Conservation (phyloP, 805 yeast species). For the Saccharomycopsis sp. region DNA sequence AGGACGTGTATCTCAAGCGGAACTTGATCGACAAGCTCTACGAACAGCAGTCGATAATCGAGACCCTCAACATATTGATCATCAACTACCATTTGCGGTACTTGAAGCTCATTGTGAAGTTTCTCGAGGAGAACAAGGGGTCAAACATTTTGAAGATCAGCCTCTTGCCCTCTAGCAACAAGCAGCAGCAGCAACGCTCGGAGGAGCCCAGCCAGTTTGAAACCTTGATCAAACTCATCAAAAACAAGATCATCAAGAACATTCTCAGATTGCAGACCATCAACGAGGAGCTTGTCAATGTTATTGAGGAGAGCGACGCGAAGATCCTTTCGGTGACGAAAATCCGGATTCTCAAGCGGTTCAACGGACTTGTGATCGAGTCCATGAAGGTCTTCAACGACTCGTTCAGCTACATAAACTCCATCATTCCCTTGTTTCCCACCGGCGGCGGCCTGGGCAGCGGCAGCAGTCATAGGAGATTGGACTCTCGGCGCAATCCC, state of each 20-base stretch:
- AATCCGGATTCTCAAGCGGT: conserved; percentile 3
- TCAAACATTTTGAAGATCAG: conserved; percentile 10
- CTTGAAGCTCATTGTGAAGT: conserved; percentile 11
- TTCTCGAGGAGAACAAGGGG: conserved; percentile 16
- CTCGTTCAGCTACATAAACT: conserved; percentile 14
- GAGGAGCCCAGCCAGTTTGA: conserved; percentile 11
- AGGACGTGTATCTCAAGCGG: not conserved
- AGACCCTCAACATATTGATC: conserved; percentile 4
- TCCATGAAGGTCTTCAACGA: conserved; percentile 14
- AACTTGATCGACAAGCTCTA: conserved; percentile 6
- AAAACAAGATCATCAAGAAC: conserved; percentile 14
- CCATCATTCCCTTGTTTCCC: conserved; percentile 18
- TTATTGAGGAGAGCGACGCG: conserved; percentile 5
- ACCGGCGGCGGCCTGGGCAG: not conserved
- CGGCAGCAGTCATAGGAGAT: not conserved
- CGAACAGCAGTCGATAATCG: conserved; percentile 16
- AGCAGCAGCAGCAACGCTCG: conserved; percentile 4
- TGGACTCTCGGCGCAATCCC: not conserved
- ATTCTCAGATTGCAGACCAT: conserved; percentile 5
- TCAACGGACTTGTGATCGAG: conserved; percentile 7
- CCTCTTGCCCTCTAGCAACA: conserved; percentile 11
- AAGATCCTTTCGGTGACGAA: conserved; percentile 2
- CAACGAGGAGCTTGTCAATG: not conserved
- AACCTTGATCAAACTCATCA: conserved; percentile 12
- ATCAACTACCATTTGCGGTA: conserved; percentile 18